Percentiles rank a stretch among this genome's conserved stretches.
phyloP scores from a whole-genome alignment of 441 rosid species.

The Populus hybrid region DNA sequence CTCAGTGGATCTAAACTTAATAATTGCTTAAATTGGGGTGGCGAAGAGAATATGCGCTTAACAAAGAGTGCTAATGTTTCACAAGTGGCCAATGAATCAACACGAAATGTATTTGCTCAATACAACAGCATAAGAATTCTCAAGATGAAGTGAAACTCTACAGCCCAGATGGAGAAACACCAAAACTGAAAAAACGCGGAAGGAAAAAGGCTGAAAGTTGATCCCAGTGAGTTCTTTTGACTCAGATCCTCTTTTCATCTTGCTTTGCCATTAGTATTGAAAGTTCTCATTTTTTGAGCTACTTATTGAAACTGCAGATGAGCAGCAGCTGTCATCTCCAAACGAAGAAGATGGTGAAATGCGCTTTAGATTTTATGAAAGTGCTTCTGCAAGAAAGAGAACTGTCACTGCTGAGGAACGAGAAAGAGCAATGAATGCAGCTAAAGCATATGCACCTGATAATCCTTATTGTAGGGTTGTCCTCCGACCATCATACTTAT shows the following conservation, averaged over 20 bases:
- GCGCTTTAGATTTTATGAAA: slow-evolving; percentile 79
- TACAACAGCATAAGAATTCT: slow-evolving; percentile 25
- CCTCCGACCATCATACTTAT: slow-evolving; percentile 89
- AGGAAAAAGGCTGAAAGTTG: slow-evolving; percentile 72
- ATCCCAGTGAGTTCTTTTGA: slow-evolving; percentile 58
- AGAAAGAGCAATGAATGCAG: slow-evolving; percentile 85
- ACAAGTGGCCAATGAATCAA: slow-evolving; percentile 24
- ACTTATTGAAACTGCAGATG: slow-evolving; percentile 38
- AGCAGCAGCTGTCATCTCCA: slow-evolving; percentile 41
- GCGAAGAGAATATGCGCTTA: slow-evolving; percentile 36
- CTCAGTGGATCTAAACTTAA: slow-evolving; percentile 45
- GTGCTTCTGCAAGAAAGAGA: slow-evolving; percentile 95
- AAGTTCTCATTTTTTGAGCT: slow-evolving; percentile 18
- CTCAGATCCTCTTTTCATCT: slow-evolving; percentile 3
- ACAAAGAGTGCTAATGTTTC: slow-evolving; percentile 36
- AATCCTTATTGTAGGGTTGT: slow-evolving; percentile 98
- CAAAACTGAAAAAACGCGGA: slow-evolving; percentile 56
- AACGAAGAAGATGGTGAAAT: slow-evolving; percentile 54
- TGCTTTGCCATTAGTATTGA: slow-evolving; percentile 12
- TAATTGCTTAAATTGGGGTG: slow-evolving; percentile 32
- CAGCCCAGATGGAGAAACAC: slow-evolving; percentile 34
- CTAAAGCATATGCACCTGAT: slow-evolving; percentile 81
- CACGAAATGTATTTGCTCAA: slow-evolving; percentile 33
- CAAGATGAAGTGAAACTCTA: slow-evolving; percentile 33
- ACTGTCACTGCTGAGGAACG: slow-evolving; percentile 92